Evolutionary conservation across 805 yeast genomes (phyloP).

Genomic region (Cyberlindnera subsufficiens): DNA sequence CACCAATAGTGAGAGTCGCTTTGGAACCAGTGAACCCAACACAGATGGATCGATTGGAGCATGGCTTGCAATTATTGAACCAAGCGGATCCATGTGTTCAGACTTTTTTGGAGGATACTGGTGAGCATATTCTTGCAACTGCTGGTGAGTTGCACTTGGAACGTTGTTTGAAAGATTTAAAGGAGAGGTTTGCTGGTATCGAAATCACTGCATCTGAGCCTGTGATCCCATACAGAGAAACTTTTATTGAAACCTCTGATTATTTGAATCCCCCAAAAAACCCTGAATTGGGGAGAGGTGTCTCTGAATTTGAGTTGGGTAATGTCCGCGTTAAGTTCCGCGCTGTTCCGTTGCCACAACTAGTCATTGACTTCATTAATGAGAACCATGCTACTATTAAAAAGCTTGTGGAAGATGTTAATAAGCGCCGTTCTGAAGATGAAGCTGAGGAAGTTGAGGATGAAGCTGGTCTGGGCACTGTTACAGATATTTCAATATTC

Average conservation of each 20-base stretch:
- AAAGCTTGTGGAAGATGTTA: constrained; percentile 23
- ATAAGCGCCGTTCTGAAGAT: constrained; percentile 9
- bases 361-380: constrained; percentile 42
- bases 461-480: constrained; percentile 18
- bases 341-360: constrained; percentile 50
- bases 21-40: constrained; percentile 90
- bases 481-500: constrained; percentile 26
- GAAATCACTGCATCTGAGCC: constrained; percentile 87
- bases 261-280: constrained; percentile 45
- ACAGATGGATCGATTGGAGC: constrained; percentile 66
- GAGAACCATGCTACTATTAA: constrained; percentile 40
- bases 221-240: constrained; percentile 90
- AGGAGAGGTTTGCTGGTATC: constrained; percentile 86
- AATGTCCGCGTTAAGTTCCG: constrained; percentile 36
- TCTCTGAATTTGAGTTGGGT: constrained; percentile 44
- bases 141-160: constrained; percentile 97
- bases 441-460: constrained; percentile 14
- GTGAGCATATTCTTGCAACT: constrained; percentile 89
- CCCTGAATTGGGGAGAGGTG: constrained; percentile 43
- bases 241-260: constrained; percentile 49
- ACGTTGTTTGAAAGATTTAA: constrained; percentile 85
- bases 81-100: constrained; percentile 95
- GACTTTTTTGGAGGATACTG: constrained; percentile 78
- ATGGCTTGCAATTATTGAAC: constrained; percentile 72
- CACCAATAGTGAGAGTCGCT: constrained; percentile 92